Evolutionary conservation across 805 yeast species (phyloP).

Genomic region (Kluyveromyces lactis): DNA sequence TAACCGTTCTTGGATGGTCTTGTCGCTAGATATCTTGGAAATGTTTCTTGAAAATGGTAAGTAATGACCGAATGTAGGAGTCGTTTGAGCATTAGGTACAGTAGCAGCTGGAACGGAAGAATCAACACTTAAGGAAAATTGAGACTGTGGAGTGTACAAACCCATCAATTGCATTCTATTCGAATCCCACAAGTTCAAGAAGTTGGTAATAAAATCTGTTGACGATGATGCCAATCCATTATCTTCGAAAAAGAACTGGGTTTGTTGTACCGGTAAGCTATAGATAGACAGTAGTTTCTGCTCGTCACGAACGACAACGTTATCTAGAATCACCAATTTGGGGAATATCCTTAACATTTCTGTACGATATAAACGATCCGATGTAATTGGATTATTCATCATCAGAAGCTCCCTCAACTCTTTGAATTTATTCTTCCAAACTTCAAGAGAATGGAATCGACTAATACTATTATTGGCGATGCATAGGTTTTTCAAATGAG

Average conservation of each 20-base stretch:
- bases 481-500: conserved; percentile 69
- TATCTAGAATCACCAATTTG: conserved; percentile 69
- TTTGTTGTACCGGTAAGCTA: conserved; percentile 45
- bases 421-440: conserved; percentile 70
- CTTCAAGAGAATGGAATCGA: conserved; percentile 52
- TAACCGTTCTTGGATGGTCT: conserved; percentile 49
- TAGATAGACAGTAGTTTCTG: conserved; percentile 42
- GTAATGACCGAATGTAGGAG: conserved; percentile 55
- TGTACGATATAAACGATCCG: conserved; percentile 39
- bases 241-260: conserved; percentile 76
- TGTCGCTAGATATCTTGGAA: conserved; percentile 46
- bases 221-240: conserved; percentile 59
- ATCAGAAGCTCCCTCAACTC: conserved; percentile 69
- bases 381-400: conserved; percentile 63
- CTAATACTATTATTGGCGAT: conserved; percentile 66
- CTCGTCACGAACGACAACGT: conserved; percentile 70
- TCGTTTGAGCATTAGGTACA: conserved; percentile 26
- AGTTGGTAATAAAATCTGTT: conserved; percentile 71
- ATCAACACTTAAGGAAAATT: conserved; percentile 76
- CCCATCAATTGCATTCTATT: conserved; percentile 61
- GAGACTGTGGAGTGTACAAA: conserved; percentile 75
- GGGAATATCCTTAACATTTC: conserved; percentile 74
- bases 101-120: conserved; percentile 51
- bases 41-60: conserved; percentile 71
- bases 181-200: conserved; percentile 72